phyloP scores from a whole-genome alignment of 2,329 filamentous ascomycete species.

The Hymenoscyphus scutula region DNA sequence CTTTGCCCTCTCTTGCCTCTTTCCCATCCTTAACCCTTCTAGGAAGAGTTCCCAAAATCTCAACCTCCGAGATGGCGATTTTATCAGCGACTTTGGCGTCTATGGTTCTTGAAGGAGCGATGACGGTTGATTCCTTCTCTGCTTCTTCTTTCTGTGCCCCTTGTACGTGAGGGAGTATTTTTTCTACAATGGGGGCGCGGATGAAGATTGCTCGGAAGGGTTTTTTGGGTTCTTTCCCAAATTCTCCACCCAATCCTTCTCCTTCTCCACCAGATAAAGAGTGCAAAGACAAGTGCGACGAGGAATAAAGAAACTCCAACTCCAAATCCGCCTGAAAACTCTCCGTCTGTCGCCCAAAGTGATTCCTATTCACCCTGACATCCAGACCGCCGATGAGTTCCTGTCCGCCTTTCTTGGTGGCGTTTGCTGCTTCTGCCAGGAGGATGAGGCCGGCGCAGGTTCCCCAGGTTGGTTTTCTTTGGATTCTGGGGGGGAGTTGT shows the following conservation, averaged over 20 bases:
- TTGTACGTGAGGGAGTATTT: slow-evolving; percentile 54
- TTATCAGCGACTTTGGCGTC: slow-evolving; percentile 24
- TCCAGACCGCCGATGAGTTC: slow-evolving; percentile 89
- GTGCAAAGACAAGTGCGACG: too few relatives aligned
- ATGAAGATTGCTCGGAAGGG: slow-evolving; percentile 88
- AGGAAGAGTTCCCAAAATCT: slow-evolving; percentile 53
- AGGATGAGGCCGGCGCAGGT: slow-evolving; percentile 94
- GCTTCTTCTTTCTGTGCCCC: slow-evolving; percentile 40
- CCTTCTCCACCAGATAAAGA: too few relatives aligned
- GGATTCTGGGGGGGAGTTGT: too few relatives aligned
- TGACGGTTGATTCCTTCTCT: slow-evolving; percentile 41
- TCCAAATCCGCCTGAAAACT: slow-evolving; percentile 78
- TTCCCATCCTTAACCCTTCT: slow-evolving; percentile 32
- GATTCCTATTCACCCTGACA: slow-evolving; percentile 88
- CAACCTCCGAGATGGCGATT: slow-evolving; percentile 38
- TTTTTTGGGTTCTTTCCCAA: too few relatives aligned
- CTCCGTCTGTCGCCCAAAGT: slow-evolving; percentile 91
- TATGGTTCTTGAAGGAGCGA: slow-evolving; percentile 29
- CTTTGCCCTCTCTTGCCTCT: too few relatives aligned
- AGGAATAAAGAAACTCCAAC: slow-evolving; percentile 74
- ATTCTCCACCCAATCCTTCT: too few relatives aligned
- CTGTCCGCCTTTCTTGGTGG: slow-evolving; percentile 89
- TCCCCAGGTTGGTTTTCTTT: slow-evolving; percentile 85
- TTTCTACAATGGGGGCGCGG: slow-evolving; percentile 87
- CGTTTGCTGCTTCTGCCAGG: slow-evolving; percentile 81